phyloP scores from a whole-genome alignment of 2,329 filamentous ascomycete species.

The Penicillium sp. region DNA sequence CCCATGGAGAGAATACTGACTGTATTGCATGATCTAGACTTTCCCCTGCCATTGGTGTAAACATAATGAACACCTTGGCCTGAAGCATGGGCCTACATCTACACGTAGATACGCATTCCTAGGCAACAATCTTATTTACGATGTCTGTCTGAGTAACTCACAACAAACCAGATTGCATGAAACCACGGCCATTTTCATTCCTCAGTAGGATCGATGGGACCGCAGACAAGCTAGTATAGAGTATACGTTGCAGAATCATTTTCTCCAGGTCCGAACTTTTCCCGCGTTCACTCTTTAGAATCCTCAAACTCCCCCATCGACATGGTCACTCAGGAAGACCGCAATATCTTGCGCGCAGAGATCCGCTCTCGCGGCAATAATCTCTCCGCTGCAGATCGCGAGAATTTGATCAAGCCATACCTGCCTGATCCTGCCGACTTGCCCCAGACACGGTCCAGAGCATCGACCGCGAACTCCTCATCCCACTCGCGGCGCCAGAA shows the following conservation, averaged over 20 bases:
- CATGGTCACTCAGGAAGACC: conserved; percentile 37
- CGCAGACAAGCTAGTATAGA: background rate
- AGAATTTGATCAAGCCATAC: conserved; percentile 47
- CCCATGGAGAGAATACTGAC: no score
- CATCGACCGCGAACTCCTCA: conserved; percentile 13
- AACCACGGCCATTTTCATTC: background rate
- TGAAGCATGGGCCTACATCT: background rate
- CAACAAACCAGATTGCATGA: background rate
- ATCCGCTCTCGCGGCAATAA: conserved; percentile 40
- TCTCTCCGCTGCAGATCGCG: conserved; percentile 50
- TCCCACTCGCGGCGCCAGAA: conserved; percentile 26
- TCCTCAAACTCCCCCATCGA: background rate
- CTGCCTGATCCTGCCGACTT: conserved; percentile 49
- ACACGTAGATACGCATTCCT: background rate
- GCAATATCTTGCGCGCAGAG: conserved; percentile 40
- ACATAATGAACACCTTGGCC: background rate
- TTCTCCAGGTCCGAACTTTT: background rate
- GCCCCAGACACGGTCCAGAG: conserved; percentile 7
- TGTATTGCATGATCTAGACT: background rate
- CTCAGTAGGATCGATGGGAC: background rate
- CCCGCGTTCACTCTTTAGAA: conserved; percentile 6
- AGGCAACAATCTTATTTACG: background rate
- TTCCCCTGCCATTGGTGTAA: background rate
- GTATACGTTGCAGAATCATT: background rate
- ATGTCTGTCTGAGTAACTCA: background rate